These are phyloP conservation scores for Trichosporon asahii DNA, from an alignment of 1,284 basidiomycete species.

Conservation along the genomic window DNA sequence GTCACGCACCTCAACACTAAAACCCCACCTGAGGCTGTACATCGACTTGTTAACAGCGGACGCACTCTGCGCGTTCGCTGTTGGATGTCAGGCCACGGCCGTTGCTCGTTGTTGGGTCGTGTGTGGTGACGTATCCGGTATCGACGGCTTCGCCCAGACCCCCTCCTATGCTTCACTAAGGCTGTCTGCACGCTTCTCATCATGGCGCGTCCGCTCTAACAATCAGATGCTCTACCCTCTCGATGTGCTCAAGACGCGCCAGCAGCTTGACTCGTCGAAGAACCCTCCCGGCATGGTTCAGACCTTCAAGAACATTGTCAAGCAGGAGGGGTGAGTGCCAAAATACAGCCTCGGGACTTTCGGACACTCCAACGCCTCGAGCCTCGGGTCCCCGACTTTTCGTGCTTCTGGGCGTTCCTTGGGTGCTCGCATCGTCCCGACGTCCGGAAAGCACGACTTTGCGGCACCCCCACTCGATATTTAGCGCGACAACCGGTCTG, in stretches of 20 bases:
- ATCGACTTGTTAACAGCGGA: neutral
- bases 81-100: neutral
- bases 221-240: slow-evolving; percentile 38
- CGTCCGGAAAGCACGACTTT: neutral
- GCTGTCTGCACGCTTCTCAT: neutral
- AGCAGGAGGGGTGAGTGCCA: slow-evolving; percentile 62
- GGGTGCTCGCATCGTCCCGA: neutral
- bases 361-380: slow-evolving; percentile 43
- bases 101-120: neutral
- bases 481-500: neutral
- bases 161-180: neutral
- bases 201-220: neutral
- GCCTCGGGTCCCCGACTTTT: neutral
- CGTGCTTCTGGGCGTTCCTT: neutral
- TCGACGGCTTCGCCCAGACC: neutral
- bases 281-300: slow-evolving; percentile 70
- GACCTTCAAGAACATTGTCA: slow-evolving; percentile 64
- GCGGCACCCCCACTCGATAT: neutral
- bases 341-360: neutral
- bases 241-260: slow-evolving; percentile 81
- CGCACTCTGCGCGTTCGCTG: neutral
- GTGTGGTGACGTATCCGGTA: neutral
- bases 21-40: neutral
- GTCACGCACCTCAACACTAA: too few species aligned
- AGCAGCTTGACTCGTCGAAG: slow-evolving; percentile 89